Evolutionary conservation across 1,284 basidiomycete genomes (phyloP), one percentile per base, ranked within the genome.

Genomic region (Salmacisia buchloeana): DNA sequence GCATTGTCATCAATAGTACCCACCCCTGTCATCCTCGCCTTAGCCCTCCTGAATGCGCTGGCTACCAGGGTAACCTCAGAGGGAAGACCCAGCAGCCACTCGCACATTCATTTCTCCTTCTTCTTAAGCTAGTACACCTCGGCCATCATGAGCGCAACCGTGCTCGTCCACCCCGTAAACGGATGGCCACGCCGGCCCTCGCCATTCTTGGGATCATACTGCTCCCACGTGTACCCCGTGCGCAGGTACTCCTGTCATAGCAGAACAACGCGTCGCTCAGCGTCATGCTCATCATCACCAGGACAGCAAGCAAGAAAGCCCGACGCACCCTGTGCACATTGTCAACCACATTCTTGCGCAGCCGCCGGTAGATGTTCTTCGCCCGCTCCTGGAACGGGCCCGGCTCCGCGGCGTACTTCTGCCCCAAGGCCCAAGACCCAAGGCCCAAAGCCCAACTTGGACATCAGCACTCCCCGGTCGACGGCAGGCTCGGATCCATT

Each of bases 171-270:
- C 3, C 76, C 73, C 1, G 75, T 73, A 61, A 75, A 74, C 38
- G 63, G 80, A 82, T 64, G 70, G 87, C 90, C 89, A 82, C 92
- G 83, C 75, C 85, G 85, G 1, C 93, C 93, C 74, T 90, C 85
- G 13, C 93, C 93, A 10, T 86, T 90, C 9, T 83, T 81, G 0
- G 91, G 83, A 77, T 97, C 89, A 80, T 96, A 97, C 80, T 97
- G 94, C 80, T 97, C 93, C 92, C 93, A 97, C 10, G 92, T 90
- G 78, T 91, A 94, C 7, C 92, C 92, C 1, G 92, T 96, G 31
- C 89, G 85, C 73, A 90, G 83, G 79, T 92, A 96, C 81, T 96
- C 91, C 89, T 93, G 74, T 15, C 2, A n/a, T 18, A 38, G n/a
- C 60, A 38, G 64, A 23, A 39, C 29, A 34, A 54, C 15, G 12